Evolutionary conservation across 169 alveolate species (phyloP), one percentile per base, ranked within the genome.

Genomic region (Fabrea salina): DNA sequence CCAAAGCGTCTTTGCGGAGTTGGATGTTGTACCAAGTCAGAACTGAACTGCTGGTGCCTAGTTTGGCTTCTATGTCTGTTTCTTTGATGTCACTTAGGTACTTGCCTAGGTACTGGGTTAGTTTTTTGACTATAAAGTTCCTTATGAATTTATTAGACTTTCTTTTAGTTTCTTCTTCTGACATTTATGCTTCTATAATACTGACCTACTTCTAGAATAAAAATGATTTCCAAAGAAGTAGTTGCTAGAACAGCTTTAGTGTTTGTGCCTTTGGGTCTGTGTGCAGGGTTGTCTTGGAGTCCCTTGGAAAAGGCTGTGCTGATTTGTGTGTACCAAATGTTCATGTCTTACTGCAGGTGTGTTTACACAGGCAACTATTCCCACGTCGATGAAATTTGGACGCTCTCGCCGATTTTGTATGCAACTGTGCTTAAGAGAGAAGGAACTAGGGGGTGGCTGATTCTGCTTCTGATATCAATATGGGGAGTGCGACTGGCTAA

Each of bases 1-100:
- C 75, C 4, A 64, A 64, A 32, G 75, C 75, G 19, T 64, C 75
- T 33, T 64, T 64, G 5, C 75, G 50, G 33, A 64, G 75, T 30
- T 64, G 16, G 13, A 64, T 22, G 4, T 64, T 35, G 22, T 40
- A 22, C 19, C 35, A 16, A 16, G 75, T 64, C n/a, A n/a, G n/a
- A 32, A 64, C 41, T 39, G 49, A 25, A 37, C 57, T 25, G 35
- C 25, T 16, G n/a, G 16, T 64, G 2, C 75, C 75, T 6, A 64
- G 5, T 0, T 33, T 64, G 4, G 75, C 54, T 39, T 64, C 19
- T 3, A 64, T n/a, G 50, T 64, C 51, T 33, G 35, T 33, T 19
- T 64, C 25, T 64, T 64, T 64, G 16, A 64, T 64, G 54, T 64
- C 54, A 16, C 19, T 32, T 64, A 64, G 41, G 75, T 64, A 64